These are phyloP conservation scores for Phialophora chinensis DNA, from an alignment of 2,329 filamentous ascomycete genomes.

Conservation along the genomic window DNA sequence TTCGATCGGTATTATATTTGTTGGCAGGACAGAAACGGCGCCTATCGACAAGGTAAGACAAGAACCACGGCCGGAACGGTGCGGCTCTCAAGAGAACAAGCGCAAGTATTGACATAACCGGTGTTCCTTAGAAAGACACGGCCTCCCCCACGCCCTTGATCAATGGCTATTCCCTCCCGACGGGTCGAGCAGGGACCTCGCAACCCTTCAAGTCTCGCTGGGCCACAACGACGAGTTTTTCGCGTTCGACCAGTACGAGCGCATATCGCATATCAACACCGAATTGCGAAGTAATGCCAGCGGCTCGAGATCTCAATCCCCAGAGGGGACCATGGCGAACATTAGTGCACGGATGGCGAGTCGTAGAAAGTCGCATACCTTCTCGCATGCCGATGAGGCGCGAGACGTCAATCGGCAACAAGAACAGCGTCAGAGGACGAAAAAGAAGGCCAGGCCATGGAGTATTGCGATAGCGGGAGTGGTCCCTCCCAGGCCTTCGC, in stretches of 20 bases:
- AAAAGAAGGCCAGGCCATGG: constrained; percentile 19
- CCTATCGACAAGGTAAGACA: constrained; percentile 45
- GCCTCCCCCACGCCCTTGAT: constrained; percentile 44
- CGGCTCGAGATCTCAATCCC: constrained; percentile 3
- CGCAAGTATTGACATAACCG: neutral
- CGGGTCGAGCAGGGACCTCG: constrained; percentile 44
- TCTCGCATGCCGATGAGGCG: constrained; percentile 12
- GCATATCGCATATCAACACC: constrained; percentile 43
- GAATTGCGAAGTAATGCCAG: constrained; percentile 10
- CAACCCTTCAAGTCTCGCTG: constrained; percentile 48
- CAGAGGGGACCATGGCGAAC: neutral
- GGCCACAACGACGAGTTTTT: constrained; percentile 50
- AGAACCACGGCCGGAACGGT: neutral
- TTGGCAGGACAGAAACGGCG: constrained; percentile 46
- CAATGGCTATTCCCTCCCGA: constrained; percentile 46
- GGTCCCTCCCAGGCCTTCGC: neutral
- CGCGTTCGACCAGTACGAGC: constrained; percentile 48
- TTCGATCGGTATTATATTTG: constrained; percentile 51
- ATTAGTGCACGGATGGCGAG: neutral
- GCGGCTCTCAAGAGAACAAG: neutral
- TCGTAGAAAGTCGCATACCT: constrained; percentile 26
- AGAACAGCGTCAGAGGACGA: constrained; percentile 6
- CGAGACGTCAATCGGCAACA: neutral
- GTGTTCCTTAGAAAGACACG: constrained; percentile 43
- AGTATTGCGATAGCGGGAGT: constrained; percentile 24